phyloP scores from a whole-genome alignment of 192 early-diverging fungal species.

The Entophlyctis helioformis region DNA sequence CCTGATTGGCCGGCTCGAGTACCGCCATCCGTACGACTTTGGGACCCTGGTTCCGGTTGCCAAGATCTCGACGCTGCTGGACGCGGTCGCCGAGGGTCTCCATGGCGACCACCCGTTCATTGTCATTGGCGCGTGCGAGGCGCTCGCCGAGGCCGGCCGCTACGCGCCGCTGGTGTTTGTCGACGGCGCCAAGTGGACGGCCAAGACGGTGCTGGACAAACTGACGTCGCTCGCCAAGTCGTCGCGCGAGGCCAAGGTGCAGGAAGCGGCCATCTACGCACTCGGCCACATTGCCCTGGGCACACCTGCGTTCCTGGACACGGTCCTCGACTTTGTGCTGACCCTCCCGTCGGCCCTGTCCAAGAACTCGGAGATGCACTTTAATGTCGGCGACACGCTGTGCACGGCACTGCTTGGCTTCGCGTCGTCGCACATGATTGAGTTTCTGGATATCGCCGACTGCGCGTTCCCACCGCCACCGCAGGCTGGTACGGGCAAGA shows the following conservation, averaged over 20 bases:
- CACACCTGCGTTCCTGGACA: constrained; percentile 4
- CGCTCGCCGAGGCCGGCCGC: constrained; percentile 63
- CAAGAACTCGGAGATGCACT: constrained; percentile 76
- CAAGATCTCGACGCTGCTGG: too few relatives aligned
- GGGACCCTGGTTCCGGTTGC: too few relatives aligned
- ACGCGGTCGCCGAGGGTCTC: constrained; percentile 33
- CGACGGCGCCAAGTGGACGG: constrained; percentile 5
- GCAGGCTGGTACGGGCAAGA: too few relatives aligned
- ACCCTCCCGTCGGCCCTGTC: constrained; percentile 44
- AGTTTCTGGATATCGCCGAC: constrained; percentile 59
- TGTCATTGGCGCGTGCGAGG: constrained; percentile 46
- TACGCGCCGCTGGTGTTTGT: constrained; percentile 28
- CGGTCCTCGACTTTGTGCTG: constrained; percentile 35
- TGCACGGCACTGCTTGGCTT: constrained; percentile 51
- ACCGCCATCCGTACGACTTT: constrained; percentile 34
- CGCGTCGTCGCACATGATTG: constrained; percentile 50
- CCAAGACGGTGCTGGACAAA: constrained; percentile 23
- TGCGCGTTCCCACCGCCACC: constrained; percentile 15
- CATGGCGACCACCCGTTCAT: constrained; percentile 35
- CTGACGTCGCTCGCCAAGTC: constrained; percentile 38
- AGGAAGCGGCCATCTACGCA: constrained; percentile 15
- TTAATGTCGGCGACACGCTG: constrained; percentile 74
- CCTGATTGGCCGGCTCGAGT: constrained; percentile 47
- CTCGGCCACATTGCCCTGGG: constrained; percentile 58
- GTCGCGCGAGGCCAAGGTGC: constrained; percentile 59